These are phyloP conservation scores for Ganoderma lucidum DNA, from an alignment of 1,284 basidiomycete genomes.

Conservation along the genomic window DNA sequence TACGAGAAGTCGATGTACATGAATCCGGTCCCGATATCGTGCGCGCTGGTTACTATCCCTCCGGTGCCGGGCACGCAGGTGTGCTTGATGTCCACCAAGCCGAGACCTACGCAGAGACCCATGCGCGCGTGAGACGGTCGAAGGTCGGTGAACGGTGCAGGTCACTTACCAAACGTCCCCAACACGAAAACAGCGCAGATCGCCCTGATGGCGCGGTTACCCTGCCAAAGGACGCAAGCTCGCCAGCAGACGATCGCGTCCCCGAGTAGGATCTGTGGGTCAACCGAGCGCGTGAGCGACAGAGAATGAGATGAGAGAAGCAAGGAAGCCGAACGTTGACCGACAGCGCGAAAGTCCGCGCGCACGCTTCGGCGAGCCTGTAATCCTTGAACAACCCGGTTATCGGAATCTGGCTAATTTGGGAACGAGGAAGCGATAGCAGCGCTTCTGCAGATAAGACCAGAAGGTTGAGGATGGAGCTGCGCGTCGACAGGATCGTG, in stretches of 20 bases:
- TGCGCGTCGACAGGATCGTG: not conserved
- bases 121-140: no score
- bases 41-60: no score
- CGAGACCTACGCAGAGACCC: no score
- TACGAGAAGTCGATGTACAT: no score
- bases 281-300: no score
- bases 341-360: not conserved
- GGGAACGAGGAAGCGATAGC: not conserved
- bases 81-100: no score
- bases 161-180: not conserved
- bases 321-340: not conserved
- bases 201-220: not conserved
- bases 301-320: not conserved
- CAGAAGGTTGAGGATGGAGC: no score
- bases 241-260: constrained; percentile 8
- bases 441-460: not conserved
- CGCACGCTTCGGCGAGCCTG: not conserved
- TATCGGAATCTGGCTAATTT: not conserved
- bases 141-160: not conserved
- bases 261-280: not conserved
- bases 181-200: not conserved
- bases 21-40: no score
- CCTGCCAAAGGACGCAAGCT: not conserved
- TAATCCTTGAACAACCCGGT: not conserved
- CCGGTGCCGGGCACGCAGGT: no score